A percentile compares a stretch with the other conserved stretches of the same genome.
Evolutionary conservation across 140 eudicot species (phyloP).

Genomic region (Anethum foeniculum): DNA sequence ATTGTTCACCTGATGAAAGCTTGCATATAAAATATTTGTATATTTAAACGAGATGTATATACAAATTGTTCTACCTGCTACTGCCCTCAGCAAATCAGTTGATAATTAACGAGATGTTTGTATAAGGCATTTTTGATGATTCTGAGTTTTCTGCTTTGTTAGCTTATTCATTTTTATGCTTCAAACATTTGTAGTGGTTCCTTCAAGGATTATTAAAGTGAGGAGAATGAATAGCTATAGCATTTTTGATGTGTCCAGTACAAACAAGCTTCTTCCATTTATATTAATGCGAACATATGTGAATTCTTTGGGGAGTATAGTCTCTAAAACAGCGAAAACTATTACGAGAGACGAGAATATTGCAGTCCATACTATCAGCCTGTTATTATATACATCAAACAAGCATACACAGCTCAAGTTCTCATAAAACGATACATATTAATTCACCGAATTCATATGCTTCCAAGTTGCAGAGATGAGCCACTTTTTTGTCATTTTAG

Average conservation of each 20-base stretch:
- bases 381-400: neutral
- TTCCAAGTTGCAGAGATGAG: neutral
- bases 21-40: constrained; percentile 3
- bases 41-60: constrained; percentile 5
- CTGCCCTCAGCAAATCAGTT: neutral
- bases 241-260: neutral
- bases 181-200: neutral
- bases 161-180: neutral
- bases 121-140: neutral
- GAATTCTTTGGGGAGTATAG: neutral
- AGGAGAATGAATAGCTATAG: neutral
- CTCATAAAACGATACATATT: neutral
- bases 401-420: neutral
- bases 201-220: neutral
- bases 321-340: neutral
- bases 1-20: neutral
- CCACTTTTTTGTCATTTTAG: neutral
- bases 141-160: neutral
- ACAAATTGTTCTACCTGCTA: neutral
- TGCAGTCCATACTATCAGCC: neutral
- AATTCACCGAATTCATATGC: neutral
- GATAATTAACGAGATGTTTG: neutral
- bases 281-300: neutral
- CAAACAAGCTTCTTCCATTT: neutral
- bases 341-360: neutral